Evolutionary conservation across 176 grass and related monocot species (phyloP), one percentile per base, ranked within the genome.

Genomic region (Aegilops umbellulata): DNA sequence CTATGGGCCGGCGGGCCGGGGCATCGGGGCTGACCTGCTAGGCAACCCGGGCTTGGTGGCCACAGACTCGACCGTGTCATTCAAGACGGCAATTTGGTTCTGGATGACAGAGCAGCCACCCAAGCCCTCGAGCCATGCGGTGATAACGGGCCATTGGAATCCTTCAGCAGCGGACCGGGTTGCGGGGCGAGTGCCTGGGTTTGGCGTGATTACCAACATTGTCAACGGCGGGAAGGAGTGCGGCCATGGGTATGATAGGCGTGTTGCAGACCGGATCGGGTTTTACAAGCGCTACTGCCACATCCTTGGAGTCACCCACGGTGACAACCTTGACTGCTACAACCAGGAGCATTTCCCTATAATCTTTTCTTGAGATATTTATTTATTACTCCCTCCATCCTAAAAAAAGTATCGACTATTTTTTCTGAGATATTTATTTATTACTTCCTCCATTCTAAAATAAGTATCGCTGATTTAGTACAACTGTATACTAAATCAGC

Each of bases 171-270:
- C 20, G 2, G 89, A 91, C 34, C 1, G 0, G 19, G n/a, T 44
- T 0, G 89, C 89, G 0, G 64, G 80, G 2, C 34, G 89, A 20
- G 1, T 26, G 35, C 53, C 87, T 0, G 92, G 92, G 0, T 94
- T 79, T 16, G 89, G 89, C 0, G 49, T 79, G 3, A 85, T 84
- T 84, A 94, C 87, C 44, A 89, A 94, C 86, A 87, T 94, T 60
- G 87, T 94, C 41, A 94, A 94, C 47, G 83, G 92, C 17, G 89
- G 89, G 1, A 0, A 57, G 0, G 89, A 91, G 89, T 94, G 92
- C 42, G 79, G 83, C 4, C 39, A 8, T 0, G 68, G 86, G 22
- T 1, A 13, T 0, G 60, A 85, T 12, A 7, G 1, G 10, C 10
- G 17, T 0, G 86, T 75, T 8, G 36, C 29, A 0, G 63, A 85